Conservation (phyloP, 768 basidiomycete species). For the Termitomyces titanicus region DNA sequence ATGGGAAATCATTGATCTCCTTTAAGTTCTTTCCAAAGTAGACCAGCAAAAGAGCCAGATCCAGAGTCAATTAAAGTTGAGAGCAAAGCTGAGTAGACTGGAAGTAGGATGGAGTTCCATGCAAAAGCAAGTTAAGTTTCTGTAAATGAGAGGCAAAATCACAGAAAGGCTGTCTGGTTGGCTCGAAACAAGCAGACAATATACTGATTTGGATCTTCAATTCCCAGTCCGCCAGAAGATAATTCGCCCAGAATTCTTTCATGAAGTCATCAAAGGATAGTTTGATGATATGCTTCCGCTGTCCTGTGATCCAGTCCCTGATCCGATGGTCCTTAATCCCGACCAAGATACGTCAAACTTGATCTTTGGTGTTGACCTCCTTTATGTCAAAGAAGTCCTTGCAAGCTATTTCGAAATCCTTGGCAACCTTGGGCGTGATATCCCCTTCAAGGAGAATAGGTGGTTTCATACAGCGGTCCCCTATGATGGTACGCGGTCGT, state of each 20-base stretch:
- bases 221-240: conserved; percentile 16
- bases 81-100: too few species aligned
- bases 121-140: too few species aligned
- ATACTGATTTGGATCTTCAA: conserved; percentile 1
- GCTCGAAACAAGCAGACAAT: neutral
- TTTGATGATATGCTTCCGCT: neutral
- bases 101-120: too few species aligned
- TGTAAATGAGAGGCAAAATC: too few species aligned
- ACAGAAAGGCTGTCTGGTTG: neutral
- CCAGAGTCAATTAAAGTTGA: too few species aligned
- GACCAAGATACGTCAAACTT: neutral
- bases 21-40: too few species aligned
- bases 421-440: conserved; percentile 2
- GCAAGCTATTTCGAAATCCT: conserved; percentile 1
- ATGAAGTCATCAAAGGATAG: conserved; percentile 15
- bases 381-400: neutral
- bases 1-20: too few species aligned
- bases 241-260: conserved; percentile 5
- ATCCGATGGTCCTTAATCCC: conserved; percentile 1
- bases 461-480: neutral
- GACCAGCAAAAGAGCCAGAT: too few species aligned
- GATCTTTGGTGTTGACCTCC: neutral
- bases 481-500: too few species aligned
- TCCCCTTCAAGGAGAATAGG: conserved; percentile 7
- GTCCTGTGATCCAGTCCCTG: conserved; percentile 6